phyloP scores from a whole-genome alignment of 768 basidiomycete genomes.

The Boletus barrowsii region DNA sequence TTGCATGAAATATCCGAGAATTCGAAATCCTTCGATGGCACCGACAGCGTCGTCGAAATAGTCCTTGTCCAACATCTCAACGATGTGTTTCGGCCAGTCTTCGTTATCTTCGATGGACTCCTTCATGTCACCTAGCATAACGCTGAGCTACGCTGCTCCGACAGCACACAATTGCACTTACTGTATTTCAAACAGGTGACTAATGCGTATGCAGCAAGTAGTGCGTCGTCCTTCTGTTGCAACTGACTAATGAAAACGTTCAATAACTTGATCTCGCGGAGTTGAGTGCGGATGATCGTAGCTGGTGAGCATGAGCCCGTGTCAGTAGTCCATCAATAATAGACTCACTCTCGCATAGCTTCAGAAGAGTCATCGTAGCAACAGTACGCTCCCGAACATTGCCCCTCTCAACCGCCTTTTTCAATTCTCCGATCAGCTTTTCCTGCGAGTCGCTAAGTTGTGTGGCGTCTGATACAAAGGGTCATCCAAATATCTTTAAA shows the following conservation, averaged over 20 bases:
- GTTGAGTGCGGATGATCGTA: slow-evolving; percentile 1
- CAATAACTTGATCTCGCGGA: slow-evolving; percentile 5
- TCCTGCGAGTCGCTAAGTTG: not conserved
- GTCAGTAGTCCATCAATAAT: no score
- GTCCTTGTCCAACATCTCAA: slow-evolving; percentile 19
- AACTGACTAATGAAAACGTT: slow-evolving; percentile 11
- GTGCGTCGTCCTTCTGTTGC: slow-evolving; percentile 2
- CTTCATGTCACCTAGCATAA: slow-evolving; percentile 16
- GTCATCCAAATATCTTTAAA: no score
- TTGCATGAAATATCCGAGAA: slow-evolving; percentile 19
- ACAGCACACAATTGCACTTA: not conserved
- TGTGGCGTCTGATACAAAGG: not conserved
- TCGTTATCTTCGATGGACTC: slow-evolving; percentile 5
- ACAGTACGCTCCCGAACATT: not conserved
- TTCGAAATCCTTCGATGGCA: slow-evolving; percentile 21
- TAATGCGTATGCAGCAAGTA: slow-evolving; percentile 21
- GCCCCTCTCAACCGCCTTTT: not conserved
- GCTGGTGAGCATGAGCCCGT: slow-evolving; percentile 1
- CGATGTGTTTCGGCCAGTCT: slow-evolving; percentile 8
- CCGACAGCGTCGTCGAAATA: slow-evolving; percentile 25
- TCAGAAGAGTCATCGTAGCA: not conserved
- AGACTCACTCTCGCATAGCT: not conserved
- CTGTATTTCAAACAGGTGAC: slow-evolving; percentile 12
- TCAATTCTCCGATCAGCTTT: not conserved
- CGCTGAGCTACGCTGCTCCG: not conserved